Evolutionary conservation across 1,139 yeast genomes (phyloP), one percentile per base, ranked within the genome.

Genomic region (Williopsis jadinii): DNA sequence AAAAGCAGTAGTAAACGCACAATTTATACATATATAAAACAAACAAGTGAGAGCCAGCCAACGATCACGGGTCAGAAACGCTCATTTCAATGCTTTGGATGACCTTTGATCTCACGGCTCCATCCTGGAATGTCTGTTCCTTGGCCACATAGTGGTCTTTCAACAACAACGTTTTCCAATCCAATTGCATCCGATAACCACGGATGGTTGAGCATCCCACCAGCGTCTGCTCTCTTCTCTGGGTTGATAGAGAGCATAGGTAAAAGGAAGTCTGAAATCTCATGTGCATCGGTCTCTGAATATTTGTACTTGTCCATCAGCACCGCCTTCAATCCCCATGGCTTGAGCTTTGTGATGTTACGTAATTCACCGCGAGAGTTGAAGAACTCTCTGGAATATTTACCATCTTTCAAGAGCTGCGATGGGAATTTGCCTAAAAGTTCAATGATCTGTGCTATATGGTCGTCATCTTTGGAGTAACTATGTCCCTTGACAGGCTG

Each of bases 191-290:
- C 82, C 3, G 59, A 67, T 32, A 84, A 61, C 87, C 88, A 84
- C 5, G 85, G 81, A 56, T 82, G 90, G 48, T 79, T 76, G 24
- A 79, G 75, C 79, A 78, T 71, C 32, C 84, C 84, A 35, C 86
- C 88, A 3, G 87, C 88, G 65, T 77, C 90, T 1, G 87, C 84
- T 52, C 94, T 67, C 41, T 66, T 66, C 47, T 76, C 80, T 3
- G 94, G 92, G 55, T 75, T 82, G 39, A 80, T 62, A 30, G 70
- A 58, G 38, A 84, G 63, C 88, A 84, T 83, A 4, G 87, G 85
- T 41, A 69, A 57, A 46, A 84, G 63, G 53, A 84, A 83, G 49
- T 71, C 77, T 15, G 83, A 60, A 48, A 83, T 71, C 49, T 78
- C 77, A 45, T 65, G 58, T 15, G 83, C 75, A 51, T 74, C 77